A percentile compares a stretch with the other conserved stretches of the same genome.
Evolutionary conservation across 805 yeast genomes (phyloP).

Genomic region (Ogataea nakhonphanomensis): DNA sequence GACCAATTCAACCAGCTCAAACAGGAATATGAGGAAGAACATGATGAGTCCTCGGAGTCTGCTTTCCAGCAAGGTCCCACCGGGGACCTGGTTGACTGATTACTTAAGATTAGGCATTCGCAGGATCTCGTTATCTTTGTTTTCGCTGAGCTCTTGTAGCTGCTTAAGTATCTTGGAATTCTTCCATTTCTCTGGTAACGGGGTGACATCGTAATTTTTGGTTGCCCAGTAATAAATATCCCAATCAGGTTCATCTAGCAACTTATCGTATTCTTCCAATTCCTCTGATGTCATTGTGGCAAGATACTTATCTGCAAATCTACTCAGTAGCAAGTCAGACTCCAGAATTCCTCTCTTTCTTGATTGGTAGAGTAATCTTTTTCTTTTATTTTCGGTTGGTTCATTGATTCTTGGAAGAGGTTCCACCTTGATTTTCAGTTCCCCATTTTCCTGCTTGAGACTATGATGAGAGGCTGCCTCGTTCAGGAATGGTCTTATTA

Average conservation of each 20-base stretch:
- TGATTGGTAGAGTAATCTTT: constrained; percentile 87
- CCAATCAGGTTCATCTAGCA: constrained; percentile 97
- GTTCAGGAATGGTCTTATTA: constrained; percentile 12
- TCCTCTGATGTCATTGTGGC: constrained; percentile 55
- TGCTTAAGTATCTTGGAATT: constrained; percentile 56
- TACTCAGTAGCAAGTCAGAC: constrained; percentile 78
- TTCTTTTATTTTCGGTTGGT: constrained; percentile 66
- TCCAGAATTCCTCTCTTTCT: constrained; percentile 95
- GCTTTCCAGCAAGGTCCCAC: constrained; percentile 21
- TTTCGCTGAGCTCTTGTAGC: constrained; percentile 72
- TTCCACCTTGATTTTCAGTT: constrained; percentile 60
- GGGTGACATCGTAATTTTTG: constrained; percentile 71
- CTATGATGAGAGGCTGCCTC: constrained; percentile 21
- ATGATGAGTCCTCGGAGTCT: constrained; percentile 17
- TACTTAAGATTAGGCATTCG: constrained; percentile 74
- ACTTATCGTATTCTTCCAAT: constrained; percentile 77
- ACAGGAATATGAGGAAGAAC: constrained; percentile 40
- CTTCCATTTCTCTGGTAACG: constrained; percentile 85
- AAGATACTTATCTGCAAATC: constrained; percentile 79
- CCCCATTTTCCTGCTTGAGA: constrained; percentile 33
- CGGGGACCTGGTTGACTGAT: constrained; percentile 40
- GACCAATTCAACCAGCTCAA: constrained; percentile 57
- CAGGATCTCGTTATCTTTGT: constrained; percentile 66
- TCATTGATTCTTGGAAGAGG: constrained; percentile 81
- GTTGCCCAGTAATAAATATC: constrained; percentile 99